Base-by-base conservation (phyloP, 345 rosid species). In the Triadica sebifera region DNA sequence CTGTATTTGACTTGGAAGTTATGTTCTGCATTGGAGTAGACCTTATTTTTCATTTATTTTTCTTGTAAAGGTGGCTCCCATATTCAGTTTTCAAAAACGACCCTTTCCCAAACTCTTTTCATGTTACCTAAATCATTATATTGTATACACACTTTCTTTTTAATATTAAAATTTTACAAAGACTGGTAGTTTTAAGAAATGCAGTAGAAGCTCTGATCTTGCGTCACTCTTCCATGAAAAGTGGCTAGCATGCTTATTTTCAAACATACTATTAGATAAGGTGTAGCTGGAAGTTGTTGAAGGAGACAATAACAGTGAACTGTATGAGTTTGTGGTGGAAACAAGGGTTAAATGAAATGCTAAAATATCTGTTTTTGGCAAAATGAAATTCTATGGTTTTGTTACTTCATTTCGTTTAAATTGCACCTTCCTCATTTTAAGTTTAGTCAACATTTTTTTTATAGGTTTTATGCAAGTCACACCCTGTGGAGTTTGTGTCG, bases 401-500 rank as follows among this genome's bases (percentile, higher is more conserved):
- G 63, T 22, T 55, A 22, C 12, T 49, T 39, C n/a, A 55, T 53
- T 12, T 12, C n/a, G 20, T 70, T 70, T 38, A 24, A 8, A n/a
- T 7, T 55, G 34, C 46, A 5, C 49, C 60, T 69, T 67, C 41
- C 29, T 7, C 45, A 3, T 53, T 9, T 68, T 25, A 12, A 10
- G n/a, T 17, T 41, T 43, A 12, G 39, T 57, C 24, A 1, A 39
- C 41, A 70, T 71, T 43, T 71, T 41, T 29, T 29, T 29, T 1
- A 29, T 72, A 91, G 98, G 93, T 87, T 58, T 84, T 93, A 8
- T 91, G 98, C 84, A 91, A 91, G 79, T 85, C 89, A 20, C 82
- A 89, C 68, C 91, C 93, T 0, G 98, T 85, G 76, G 98, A 93
- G 84, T 93, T 93, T 76, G 98, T 94, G 29, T 93, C 98, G n/a